Conservation (phyloP, 179 eudicot species). For the Spergularia azorica region DNA sequence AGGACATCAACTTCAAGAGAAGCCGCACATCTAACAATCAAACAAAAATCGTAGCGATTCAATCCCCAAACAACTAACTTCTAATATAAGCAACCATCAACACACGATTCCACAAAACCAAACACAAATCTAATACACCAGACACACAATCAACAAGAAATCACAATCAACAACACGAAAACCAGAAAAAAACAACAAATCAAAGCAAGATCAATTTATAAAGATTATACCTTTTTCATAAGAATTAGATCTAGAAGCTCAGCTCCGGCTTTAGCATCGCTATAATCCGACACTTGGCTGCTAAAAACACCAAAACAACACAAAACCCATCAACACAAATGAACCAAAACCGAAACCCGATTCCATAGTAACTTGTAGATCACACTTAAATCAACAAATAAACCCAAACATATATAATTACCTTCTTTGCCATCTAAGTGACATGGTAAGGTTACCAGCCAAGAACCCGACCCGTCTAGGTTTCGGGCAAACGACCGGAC, state of each 20-base stretch:
- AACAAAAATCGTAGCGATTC: too few species aligned
- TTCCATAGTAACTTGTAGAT: neutral
- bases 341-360: too few species aligned
- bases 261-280: slow-evolving; percentile 47
- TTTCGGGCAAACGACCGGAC: slow-evolving; percentile 51
- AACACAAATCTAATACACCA: neutral
- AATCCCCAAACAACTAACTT: neutral
- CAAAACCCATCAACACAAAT: slow-evolving; percentile 9
- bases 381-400: neutral
- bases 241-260: slow-evolving; percentile 56
- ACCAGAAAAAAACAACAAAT: too few species aligned
- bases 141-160: neutral
- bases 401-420: slow-evolving; percentile 3
- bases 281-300: slow-evolving; percentile 36
- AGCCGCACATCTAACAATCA: too few species aligned
- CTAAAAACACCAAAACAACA: slow-evolving; percentile 7
- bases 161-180: neutral
- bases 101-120: neutral
- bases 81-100: neutral
- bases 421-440: slow-evolving; percentile 48
- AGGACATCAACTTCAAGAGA: too few species aligned
- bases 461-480: slow-evolving; percentile 47
- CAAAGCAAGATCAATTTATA: neutral
- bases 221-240: slow-evolving; percentile 31
- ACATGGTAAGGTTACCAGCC: slow-evolving; percentile 36